These are phyloP conservation scores for Mycena kentingensis DNA, from an alignment of 768 basidiomycete genomes.

Conservation along the genomic window DNA sequence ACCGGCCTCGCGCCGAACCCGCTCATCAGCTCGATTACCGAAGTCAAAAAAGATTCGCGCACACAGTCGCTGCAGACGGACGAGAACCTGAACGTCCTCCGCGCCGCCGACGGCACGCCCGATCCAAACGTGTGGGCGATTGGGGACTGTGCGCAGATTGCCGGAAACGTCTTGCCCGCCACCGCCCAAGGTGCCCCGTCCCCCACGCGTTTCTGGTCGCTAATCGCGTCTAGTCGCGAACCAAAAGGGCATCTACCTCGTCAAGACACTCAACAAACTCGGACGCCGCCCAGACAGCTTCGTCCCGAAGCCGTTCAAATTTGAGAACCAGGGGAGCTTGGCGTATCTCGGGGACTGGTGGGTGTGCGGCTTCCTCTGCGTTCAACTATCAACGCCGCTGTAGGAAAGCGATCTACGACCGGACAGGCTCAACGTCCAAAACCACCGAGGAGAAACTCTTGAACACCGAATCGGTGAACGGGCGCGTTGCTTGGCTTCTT, in stretches of 20 bases:
- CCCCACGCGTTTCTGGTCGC: too few relatives aligned
- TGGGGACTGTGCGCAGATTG: constrained; percentile 72
- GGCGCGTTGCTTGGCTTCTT: constrained; percentile 73
- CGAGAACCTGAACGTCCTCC: constrained; percentile 62
- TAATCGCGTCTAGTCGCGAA: too few relatives aligned
- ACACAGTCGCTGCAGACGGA: constrained; percentile 57
- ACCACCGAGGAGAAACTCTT: constrained; percentile 52
- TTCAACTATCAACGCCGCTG: constrained; percentile 8
- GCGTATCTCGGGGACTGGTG: constrained; percentile 81
- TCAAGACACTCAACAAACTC: constrained; percentile 65
- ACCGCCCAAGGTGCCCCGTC: constrained; percentile 88
- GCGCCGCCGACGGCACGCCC: constrained; percentile 46
- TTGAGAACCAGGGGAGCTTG: constrained; percentile 72
- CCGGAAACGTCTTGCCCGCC: constrained; percentile 65
- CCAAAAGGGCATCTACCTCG: constrained; percentile 72
- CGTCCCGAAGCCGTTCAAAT: constrained; percentile 56
- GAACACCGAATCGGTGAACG: constrained; percentile 62
- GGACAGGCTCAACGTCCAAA: constrained; percentile 48
- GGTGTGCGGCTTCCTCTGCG: constrained; percentile 24
- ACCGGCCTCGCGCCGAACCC: constrained; percentile 87
- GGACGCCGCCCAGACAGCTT: constrained; percentile 47
- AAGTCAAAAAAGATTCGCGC: constrained; percentile 62
- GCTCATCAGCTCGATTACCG: constrained; percentile 60
- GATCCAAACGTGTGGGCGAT: constrained; percentile 78
- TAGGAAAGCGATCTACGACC: constrained; percentile 81